A percentile compares a stretch with the other conserved stretches of the same genome.
Conservation (phyloP, 768 basidiomycete species). For the Termitomyces sp. region DNA sequence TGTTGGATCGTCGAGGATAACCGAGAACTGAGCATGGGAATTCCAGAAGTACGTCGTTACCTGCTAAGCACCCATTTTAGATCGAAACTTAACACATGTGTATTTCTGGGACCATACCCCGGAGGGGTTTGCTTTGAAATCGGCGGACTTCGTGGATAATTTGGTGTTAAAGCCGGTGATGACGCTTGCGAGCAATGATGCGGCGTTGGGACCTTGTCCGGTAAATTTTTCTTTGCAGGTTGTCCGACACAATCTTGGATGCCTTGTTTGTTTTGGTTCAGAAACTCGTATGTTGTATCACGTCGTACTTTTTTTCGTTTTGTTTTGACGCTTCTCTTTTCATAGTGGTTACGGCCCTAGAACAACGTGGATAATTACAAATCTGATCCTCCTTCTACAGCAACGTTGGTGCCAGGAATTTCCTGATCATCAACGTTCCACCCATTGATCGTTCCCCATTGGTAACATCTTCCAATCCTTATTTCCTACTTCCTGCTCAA, state of each 20-base stretch:
- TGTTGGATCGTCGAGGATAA: conserved; percentile 24
- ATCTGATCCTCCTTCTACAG: conserved; percentile 21
- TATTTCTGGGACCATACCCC: background rate
- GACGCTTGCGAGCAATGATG: conserved; percentile 18
- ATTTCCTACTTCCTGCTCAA: background rate
- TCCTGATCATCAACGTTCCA: conserved; percentile 47
- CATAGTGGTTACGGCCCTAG: conserved; percentile 6
- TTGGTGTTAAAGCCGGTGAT: conserved; percentile 23
- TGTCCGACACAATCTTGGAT: conserved; percentile 36
- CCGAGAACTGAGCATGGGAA: conserved; percentile 46
- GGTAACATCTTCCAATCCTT: conserved; percentile 22
- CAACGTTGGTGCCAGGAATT: conserved; percentile 54
- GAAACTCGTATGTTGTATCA: conserved; percentile 40
- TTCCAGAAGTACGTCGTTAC: conserved; percentile 51
- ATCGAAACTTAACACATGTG: background rate
- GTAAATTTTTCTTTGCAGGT: conserved; percentile 12
- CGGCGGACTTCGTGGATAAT: conserved; percentile 36
- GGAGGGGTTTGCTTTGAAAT: conserved; percentile 40
- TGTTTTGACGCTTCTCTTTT: too few relatives aligned
- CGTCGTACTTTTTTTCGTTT: background rate
- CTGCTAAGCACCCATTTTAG: conserved; percentile 23
- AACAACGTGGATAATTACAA: background rate
- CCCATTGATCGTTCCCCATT: conserved; percentile 41
- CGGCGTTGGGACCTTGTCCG: conserved; percentile 36
- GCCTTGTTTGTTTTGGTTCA: conserved; percentile 50